A percentile compares a stretch with the other conserved stretches of the same genome.
Evolutionary conservation across 1,284 basidiomycete species (phyloP).

Genomic region (Meripilus lineatus): DNA sequence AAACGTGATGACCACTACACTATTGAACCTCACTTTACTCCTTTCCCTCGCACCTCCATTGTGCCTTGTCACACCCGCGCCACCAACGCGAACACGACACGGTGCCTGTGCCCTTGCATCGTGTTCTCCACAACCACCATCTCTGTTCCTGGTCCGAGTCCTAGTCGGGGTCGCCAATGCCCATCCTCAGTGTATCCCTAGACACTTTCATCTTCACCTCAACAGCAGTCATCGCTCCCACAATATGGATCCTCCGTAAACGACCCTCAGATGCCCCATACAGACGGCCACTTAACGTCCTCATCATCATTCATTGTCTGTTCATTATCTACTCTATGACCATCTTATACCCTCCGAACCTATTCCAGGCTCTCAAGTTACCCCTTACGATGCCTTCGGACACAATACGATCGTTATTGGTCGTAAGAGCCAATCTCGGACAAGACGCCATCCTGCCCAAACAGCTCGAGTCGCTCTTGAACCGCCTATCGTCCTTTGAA

Average conservation of each 20-base stretch:
- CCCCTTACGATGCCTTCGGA: conserved; percentile 52
- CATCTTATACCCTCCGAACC: conserved; percentile 50
- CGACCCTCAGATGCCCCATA: conserved; percentile 14
- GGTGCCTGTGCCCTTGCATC: no score
- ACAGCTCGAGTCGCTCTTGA: conserved; percentile 47
- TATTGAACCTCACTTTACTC: conserved; percentile 26
- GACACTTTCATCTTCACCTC: conserved; percentile 25
- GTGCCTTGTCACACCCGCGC: no score
- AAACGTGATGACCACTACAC: conserved; percentile 27
- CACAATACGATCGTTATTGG: conserved; percentile 41
- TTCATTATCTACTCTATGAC: conserved; percentile 46
- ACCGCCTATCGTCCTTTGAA: conserved; percentile 53
- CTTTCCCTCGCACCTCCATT: no score
- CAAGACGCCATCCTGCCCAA: conserved; percentile 33
- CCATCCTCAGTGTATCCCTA: conserved; percentile 23
- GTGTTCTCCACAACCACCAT: no score
- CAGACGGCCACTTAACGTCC: conserved; percentile 25
- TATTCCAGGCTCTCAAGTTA: conserved; percentile 52
- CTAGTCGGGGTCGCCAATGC: conserved; percentile 13
- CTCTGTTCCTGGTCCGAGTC: no score
- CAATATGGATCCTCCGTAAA: conserved; percentile 16
- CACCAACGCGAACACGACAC: no score
- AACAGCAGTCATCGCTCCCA: conserved; percentile 16
- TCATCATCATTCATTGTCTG: conserved; percentile 52
- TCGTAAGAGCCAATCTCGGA: conserved; percentile 31